A percentile compares a stretch with the other conserved stretches of the same genome.
Evolutionary conservation across 2,329 filamentous ascomycete species (phyloP).

Genomic region (Exserohilum rostratum): DNA sequence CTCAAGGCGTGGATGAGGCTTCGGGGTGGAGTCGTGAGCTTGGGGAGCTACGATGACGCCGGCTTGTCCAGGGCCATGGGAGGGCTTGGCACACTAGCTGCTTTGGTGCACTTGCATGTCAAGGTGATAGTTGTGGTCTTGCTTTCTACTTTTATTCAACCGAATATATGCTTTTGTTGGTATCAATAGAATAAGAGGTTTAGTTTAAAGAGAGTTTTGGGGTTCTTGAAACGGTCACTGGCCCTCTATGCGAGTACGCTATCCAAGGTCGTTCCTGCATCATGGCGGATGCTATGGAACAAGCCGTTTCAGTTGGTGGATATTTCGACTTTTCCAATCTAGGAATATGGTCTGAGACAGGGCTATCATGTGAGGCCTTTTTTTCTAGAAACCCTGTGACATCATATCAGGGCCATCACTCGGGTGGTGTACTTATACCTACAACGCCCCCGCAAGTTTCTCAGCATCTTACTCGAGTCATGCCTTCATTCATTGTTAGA

Average conservation of each 20-base stretch:
- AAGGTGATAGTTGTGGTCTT: neutral
- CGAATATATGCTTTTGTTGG: neutral
- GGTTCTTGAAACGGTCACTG: neutral
- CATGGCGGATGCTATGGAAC: neutral
- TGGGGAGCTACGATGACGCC: conserved; percentile 16
- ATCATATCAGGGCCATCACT: too few species aligned
- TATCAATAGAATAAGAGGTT: too few species aligned
- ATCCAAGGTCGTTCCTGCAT: neutral
- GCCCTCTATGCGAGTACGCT: neutral
- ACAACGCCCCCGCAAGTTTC: too few species aligned
- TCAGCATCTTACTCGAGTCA: too few species aligned
- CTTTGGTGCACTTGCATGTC: neutral
- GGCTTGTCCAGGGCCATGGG: neutral
- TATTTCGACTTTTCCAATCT: neutral
- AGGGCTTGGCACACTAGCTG: conserved; percentile 1
- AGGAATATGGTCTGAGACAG: neutral
- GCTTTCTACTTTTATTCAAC: neutral
- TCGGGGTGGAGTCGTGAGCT: conserved; percentile 14
- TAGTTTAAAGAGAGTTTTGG: too few species aligned
- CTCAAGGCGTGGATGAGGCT: conserved; percentile 6
- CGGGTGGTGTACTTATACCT: too few species aligned
- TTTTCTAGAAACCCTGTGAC: too few species aligned
- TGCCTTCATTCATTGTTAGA: too few species aligned
- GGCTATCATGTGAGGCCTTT: too few species aligned
- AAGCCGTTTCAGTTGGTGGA: neutral